phyloP scores from a whole-genome alignment of 2,329 filamentous ascomycete genomes.

The Sclerotinia sclerotiorum region DNA sequence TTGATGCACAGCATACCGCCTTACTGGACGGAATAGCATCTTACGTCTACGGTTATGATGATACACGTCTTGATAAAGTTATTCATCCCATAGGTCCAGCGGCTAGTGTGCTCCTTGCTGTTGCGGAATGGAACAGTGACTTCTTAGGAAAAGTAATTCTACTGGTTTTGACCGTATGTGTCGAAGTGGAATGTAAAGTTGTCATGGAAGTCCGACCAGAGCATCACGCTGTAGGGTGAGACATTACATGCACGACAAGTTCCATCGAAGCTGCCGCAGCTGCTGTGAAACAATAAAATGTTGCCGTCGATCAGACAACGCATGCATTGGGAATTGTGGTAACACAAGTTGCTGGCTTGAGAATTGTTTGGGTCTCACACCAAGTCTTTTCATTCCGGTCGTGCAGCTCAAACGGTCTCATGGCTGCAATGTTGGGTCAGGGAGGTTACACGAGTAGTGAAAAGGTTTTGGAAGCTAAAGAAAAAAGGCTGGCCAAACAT shows the following conservation, averaged over 20 bases:
- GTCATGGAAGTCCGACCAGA: constrained; percentile 53
- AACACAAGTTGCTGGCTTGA: constrained; percentile 53
- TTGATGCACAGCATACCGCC: constrained; percentile 51
- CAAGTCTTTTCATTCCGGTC: constrained; percentile 55
- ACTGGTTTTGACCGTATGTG: constrained; percentile 51
- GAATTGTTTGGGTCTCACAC: constrained; percentile 56
- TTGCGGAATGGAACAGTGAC: constrained; percentile 45
- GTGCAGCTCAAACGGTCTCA: constrained; percentile 52
- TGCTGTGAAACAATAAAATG: constrained; percentile 48
- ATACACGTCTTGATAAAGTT: constrained; percentile 56
- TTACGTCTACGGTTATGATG: constrained; percentile 57
- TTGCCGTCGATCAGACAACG: constrained; percentile 45
- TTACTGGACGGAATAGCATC: constrained; percentile 56
- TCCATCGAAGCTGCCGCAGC: constrained; percentile 54
- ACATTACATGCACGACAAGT: constrained; percentile 54
- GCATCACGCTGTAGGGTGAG: constrained; percentile 56
- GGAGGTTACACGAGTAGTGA: constrained; percentile 51
- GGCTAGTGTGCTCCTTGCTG: constrained; percentile 50
- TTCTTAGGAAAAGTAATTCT: constrained; percentile 50
- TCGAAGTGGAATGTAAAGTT: constrained; percentile 54
- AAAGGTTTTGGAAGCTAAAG: constrained; percentile 51
- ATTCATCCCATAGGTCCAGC: constrained; percentile 56
- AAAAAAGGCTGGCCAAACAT: constrained; percentile 55
- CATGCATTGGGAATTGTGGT: constrained; percentile 55
- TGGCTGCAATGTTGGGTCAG: constrained; percentile 48